These are phyloP conservation scores for Diaporthe helianthi DNA, from an alignment of 2,329 filamentous ascomycete genomes.

Conservation along the genomic window DNA sequence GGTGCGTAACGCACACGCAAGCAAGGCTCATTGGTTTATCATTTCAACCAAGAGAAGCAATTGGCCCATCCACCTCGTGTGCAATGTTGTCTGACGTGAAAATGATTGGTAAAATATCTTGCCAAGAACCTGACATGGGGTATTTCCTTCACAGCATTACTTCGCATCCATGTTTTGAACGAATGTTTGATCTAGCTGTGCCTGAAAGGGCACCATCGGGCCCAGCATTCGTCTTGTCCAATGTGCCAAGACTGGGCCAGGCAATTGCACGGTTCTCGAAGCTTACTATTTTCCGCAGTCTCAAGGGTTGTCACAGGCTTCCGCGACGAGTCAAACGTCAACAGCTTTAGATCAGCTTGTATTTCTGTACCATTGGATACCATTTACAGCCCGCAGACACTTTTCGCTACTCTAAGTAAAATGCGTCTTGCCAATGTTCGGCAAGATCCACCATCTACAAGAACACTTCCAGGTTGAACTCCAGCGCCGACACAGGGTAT, in stretches of 20 bases:
- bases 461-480: conserved; percentile 95
- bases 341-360: not conserved
- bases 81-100: not conserved
- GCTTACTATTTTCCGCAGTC: not conserved
- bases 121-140: too few species aligned
- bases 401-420: not conserved
- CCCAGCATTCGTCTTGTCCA: not conserved
- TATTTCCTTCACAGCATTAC: not conserved
- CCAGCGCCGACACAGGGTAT: conserved; percentile 91
- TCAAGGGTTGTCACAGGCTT: not conserved
- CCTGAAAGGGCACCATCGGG: not conserved
- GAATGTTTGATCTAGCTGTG: too few species aligned
- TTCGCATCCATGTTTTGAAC: not conserved
- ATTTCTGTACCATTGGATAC: not conserved
- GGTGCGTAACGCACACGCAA: too few species aligned
- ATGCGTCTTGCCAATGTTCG: not conserved
- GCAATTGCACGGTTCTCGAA: too few species aligned
- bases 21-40: too few species aligned
- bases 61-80: not conserved
- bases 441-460: conserved; percentile 57
- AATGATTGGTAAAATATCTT: not conserved
- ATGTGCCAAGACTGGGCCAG: not conserved
- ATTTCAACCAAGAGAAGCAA: not conserved
- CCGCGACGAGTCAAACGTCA: not conserved
- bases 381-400: conserved; percentile 11